Conservation (phyloP, 345 rosid genomes). For the Limnanthes douglasii region DNA sequence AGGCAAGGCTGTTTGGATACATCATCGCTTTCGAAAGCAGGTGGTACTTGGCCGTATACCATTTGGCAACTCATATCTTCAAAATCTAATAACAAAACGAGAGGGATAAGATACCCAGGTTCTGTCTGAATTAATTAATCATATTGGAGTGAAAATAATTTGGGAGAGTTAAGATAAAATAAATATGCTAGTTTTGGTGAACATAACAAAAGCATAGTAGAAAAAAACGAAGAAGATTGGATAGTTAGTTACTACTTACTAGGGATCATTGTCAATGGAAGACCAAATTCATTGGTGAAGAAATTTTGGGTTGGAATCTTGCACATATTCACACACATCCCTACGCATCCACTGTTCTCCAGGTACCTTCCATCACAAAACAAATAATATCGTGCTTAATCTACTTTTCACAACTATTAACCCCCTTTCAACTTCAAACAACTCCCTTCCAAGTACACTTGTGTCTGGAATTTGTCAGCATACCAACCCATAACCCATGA, state of each 20-base stretch:
- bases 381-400: too few species aligned
- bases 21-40: conserved; percentile 60
- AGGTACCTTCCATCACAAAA: conserved; percentile 37
- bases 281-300: conserved; percentile 96
- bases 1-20: conserved; percentile 22
- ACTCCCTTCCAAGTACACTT: too few species aligned
- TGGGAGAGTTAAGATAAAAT: not conserved
- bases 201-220: not conserved
- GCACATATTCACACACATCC: conserved; percentile 97
- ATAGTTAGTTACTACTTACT: too few species aligned
- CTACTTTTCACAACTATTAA: too few species aligned
- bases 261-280: conserved; percentile 87
- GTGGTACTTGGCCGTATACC: conserved; percentile 87
- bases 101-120: not conserved
- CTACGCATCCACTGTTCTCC: conserved; percentile 97
- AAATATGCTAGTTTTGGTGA: not conserved
- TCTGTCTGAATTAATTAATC: not conserved
- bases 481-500: too few species aligned
- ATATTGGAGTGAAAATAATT: not conserved
- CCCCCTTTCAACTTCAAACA: too few species aligned
- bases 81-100: conserved; percentile 33
- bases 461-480: too few species aligned
- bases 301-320: conserved; percentile 95
- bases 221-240: not conserved
- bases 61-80: conserved; percentile 98